Conservation (phyloP, 768 basidiomycete species). For the Lepiota venenata region DNA sequence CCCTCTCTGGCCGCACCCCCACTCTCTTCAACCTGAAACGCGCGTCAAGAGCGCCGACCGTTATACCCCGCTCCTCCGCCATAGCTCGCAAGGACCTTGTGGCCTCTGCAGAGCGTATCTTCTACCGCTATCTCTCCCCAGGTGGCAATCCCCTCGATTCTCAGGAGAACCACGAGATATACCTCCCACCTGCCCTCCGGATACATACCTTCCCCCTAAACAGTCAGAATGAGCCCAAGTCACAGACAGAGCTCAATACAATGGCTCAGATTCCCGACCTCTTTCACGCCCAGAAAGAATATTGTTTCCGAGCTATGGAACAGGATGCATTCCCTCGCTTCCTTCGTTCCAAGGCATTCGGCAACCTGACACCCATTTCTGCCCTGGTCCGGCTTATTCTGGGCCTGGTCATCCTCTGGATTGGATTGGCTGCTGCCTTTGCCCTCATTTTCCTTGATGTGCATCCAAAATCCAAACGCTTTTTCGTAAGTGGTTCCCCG, state of each 20-base stretch:
- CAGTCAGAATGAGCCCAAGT: constrained; percentile 67
- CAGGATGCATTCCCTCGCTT: constrained; percentile 94
- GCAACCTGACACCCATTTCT: constrained; percentile 91
- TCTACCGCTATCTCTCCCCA: constrained; percentile 88
- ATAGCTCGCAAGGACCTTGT: constrained; percentile 90
- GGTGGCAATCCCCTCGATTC: constrained; percentile 72
- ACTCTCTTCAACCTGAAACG: constrained; percentile 74
- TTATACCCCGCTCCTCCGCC: constrained; percentile 89
- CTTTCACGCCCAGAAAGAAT: constrained; percentile 97
- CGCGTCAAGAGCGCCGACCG: constrained; percentile 86
- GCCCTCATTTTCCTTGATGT: constrained; percentile 93
- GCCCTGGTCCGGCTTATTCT: constrained; percentile 81
- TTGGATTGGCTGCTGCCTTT: constrained; percentile 89
- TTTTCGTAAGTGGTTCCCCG: constrained; percentile 83
- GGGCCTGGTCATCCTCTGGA: constrained; percentile 88
- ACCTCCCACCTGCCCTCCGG: constrained; percentile 90
- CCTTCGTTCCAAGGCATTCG: constrained; percentile 95
- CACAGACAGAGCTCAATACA: constrained; percentile 62
- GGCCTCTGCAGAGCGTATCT: constrained; percentile 94
- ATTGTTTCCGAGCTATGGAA: constrained; percentile 94
- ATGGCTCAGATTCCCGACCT: constrained; percentile 95
- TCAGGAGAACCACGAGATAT: constrained; percentile 94
- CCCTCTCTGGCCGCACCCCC: constrained; percentile 69
- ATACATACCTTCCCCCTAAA: constrained; percentile 88
- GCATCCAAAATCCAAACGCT: constrained; percentile 85